Conservation (phyloP, 371 early-diverging fungal genomes). For the Globomyces sp. region DNA sequence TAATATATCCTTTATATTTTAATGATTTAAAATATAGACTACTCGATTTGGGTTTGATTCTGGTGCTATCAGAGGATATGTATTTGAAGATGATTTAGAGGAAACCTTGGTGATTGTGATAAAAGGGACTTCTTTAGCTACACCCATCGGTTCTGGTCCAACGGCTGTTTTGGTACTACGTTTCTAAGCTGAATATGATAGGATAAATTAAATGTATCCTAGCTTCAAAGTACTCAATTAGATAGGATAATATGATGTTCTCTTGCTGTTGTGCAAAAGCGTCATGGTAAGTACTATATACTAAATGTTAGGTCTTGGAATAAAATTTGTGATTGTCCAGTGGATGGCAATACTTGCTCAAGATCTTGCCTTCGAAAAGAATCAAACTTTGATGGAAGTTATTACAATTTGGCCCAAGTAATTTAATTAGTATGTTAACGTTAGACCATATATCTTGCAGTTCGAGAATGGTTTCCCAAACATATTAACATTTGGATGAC, state of each 20-base stretch:
- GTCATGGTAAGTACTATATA: conserved; percentile 58
- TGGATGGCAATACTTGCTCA: conserved; percentile 21
- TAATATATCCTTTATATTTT: conserved; percentile 42
- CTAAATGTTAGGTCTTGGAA: conserved; percentile 47
- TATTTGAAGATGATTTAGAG: conserved; percentile 69
- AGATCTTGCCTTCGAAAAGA: conserved; percentile 36
- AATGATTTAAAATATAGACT: neutral
- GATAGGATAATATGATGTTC: conserved; percentile 77
- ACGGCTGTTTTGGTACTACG: conserved; percentile 54
- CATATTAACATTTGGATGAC: conserved; percentile 77
- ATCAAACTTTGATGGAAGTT: conserved; percentile 61
- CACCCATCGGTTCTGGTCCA: conserved; percentile 54
- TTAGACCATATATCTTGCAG: conserved; percentile 59
- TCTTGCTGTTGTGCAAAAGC: conserved; percentile 97
- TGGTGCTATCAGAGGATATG: conserved; percentile 88
- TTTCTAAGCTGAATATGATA: conserved; percentile 77
- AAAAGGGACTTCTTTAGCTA: conserved; percentile 84
- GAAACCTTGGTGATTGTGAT: conserved; percentile 75
- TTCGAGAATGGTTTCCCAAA: conserved; percentile 61
- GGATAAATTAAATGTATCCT: conserved; percentile 49
- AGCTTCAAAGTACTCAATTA: conserved; percentile 67
- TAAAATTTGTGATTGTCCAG: conserved; percentile 76
- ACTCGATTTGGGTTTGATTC: conserved; percentile 81
- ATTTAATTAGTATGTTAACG: neutral
- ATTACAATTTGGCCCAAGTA: conserved; percentile 78